phyloP scores from a whole-genome alignment of 1,139 yeast genomes.

The Suhomyces coccinellae region DNA sequence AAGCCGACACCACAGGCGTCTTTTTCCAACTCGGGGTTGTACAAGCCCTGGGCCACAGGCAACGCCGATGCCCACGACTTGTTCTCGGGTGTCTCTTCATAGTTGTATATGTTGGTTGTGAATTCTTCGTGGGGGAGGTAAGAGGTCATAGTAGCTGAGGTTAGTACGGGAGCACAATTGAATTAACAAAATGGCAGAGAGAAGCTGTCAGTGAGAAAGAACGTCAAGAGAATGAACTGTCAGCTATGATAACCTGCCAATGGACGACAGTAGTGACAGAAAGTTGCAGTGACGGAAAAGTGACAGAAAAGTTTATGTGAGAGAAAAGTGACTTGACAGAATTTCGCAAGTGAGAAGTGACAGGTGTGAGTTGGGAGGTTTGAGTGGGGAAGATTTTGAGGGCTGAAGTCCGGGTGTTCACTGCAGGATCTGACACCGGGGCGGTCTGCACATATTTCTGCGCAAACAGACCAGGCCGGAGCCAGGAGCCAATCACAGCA shows the following conservation, averaged over 20 bases:
- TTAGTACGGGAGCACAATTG: slow-evolving; percentile 4
- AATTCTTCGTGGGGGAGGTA: slow-evolving; percentile 45
- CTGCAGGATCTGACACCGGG: too few species aligned
- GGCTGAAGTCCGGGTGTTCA: too few species aligned
- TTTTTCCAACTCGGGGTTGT: slow-evolving; percentile 90
- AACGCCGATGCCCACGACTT: slow-evolving; percentile 89
- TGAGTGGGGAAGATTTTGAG: too few species aligned
- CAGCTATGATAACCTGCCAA: too few species aligned
- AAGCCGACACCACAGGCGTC: slow-evolving; percentile 99
- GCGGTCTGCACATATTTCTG: slow-evolving; percentile 1
- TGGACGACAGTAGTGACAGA: too few species aligned
- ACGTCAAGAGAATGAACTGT: too few species aligned
- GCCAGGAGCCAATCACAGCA: slow-evolving; percentile 9
- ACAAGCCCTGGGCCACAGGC: slow-evolving; percentile 85
- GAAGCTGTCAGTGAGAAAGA: too few species aligned
- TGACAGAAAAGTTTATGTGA: neutral
- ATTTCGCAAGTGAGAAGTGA: neutral
- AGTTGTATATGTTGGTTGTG: slow-evolving; percentile 51
- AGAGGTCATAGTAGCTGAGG: slow-evolving; percentile 22
- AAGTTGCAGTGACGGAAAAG: neutral
- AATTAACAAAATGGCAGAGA: too few species aligned
- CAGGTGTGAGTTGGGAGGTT: too few species aligned
- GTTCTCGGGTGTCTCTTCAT: slow-evolving; percentile 77
- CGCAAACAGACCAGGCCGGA: neutral
- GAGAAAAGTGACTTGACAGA: neutral